Evolutionary conservation across 495 filamentous ascomycete genomes (phyloP).

Genomic region (Trichoderma parareesei): DNA sequence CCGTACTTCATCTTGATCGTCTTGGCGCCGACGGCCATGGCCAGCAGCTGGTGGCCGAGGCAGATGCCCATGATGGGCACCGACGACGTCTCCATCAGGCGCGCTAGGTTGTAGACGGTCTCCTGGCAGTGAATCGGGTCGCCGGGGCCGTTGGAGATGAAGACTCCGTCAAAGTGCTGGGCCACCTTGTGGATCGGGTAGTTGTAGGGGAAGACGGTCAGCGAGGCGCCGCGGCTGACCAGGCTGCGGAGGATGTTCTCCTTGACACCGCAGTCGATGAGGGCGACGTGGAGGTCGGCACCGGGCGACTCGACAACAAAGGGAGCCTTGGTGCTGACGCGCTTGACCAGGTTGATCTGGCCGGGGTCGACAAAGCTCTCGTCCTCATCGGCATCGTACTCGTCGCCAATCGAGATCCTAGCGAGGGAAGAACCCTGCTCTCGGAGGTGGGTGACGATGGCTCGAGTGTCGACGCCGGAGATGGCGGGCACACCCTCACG

Average conservation of each 20-base stretch:
- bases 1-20: constrained; percentile 96
- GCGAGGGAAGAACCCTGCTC: constrained; percentile 95
- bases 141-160: constrained; percentile 96
- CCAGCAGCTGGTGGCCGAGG: constrained; percentile 82
- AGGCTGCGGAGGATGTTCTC: constrained; percentile 97
- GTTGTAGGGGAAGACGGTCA: constrained; percentile 91
- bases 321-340: constrained; percentile 93
- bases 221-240: constrained; percentile 75
- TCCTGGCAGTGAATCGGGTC: constrained; percentile 93
- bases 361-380: constrained; percentile 93
- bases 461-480: constrained; percentile 92
- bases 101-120: constrained; percentile 81
- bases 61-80: constrained; percentile 97
- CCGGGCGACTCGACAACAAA: constrained; percentile 80
- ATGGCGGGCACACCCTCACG: constrained; percentile 94
- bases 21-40: constrained; percentile 71
- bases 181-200: constrained; percentile 97
- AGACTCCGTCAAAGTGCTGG: constrained; percentile 94
- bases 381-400: constrained; percentile 97
- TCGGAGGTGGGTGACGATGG: constrained; percentile 88
- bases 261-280: constrained; percentile 98
- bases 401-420: constrained; percentile 89
- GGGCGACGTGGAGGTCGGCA: constrained; percentile 80
- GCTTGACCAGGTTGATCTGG: constrained; percentile 89
- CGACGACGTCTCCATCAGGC: constrained; percentile 82